Evolutionary conservation across 1,284 basidiomycete species (phyloP).

Genomic region (Apiotrichum mycotoxinovorans): DNA sequence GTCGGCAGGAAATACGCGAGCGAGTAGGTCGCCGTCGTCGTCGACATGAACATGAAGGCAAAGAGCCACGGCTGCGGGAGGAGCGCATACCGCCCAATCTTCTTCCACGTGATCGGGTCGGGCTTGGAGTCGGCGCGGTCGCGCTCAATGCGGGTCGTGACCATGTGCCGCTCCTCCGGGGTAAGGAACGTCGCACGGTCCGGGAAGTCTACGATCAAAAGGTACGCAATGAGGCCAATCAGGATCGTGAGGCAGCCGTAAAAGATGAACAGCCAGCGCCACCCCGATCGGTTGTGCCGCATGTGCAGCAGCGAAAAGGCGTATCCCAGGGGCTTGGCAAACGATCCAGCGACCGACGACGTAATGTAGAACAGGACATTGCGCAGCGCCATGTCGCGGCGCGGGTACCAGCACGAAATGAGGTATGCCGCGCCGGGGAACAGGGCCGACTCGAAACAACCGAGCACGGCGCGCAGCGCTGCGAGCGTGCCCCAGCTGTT

Average conservation of each 20-base stretch:
- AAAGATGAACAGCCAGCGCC: conserved; percentile 13
- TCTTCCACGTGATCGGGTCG: conserved; percentile 46
- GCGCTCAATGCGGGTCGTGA: conserved; percentile 15
- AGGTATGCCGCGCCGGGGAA: conserved; percentile 50
- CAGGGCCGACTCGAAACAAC: conserved; percentile 44
- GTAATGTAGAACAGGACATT: conserved; percentile 50
- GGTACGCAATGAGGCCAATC: background rate
- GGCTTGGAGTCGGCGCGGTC: conserved; percentile 44
- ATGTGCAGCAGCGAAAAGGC: conserved; percentile 12
- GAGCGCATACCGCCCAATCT: conserved; percentile 39
- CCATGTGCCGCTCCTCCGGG: conserved; percentile 9
- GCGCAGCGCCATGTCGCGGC: conserved; percentile 48
- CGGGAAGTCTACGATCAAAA: conserved; percentile 16
- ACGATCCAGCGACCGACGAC: conserved; percentile 19
- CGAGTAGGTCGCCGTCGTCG: conserved; percentile 18
- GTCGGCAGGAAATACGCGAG: conserved; percentile 50
- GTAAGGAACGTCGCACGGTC: conserved; percentile 12
- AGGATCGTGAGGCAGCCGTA: conserved; percentile 8
- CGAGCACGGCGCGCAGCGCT: conserved; percentile 49
- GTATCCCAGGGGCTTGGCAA: conserved; percentile 15
- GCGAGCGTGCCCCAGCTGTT: conserved; percentile 44
- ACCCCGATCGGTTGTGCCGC: conserved; percentile 5
- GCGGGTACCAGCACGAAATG: conserved; percentile 52
- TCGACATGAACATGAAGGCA: conserved; percentile 46
- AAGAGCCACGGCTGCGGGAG: conserved; percentile 52